Evolutionary conservation across 2,329 filamentous ascomycete genomes (phyloP).

Genomic region (Xylaria sp.): DNA sequence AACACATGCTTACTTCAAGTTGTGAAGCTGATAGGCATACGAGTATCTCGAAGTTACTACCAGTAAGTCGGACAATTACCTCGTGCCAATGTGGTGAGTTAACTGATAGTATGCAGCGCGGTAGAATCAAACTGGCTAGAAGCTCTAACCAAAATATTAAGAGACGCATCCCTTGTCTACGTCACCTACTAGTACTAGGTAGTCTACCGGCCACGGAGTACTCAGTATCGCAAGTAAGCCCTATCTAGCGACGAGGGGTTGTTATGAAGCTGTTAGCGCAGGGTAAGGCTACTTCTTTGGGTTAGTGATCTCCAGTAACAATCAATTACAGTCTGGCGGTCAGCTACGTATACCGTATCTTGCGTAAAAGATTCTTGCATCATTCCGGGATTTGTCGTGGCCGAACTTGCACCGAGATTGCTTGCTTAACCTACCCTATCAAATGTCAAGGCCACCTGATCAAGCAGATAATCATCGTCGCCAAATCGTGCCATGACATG

Average conservation of each 20-base stretch:
- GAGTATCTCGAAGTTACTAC: neutral
- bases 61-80: neutral
- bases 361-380: constrained; percentile 46
- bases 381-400: constrained; percentile 47
- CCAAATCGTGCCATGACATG: constrained; percentile 38
- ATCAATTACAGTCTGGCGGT: constrained; percentile 43
- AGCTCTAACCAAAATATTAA: neutral
- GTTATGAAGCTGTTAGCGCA: constrained; percentile 30
- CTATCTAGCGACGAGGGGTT: constrained; percentile 16
- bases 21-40: neutral
- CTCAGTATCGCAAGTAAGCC: neutral
- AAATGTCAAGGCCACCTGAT: constrained; percentile 38
- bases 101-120: no score
- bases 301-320: constrained; percentile 34
- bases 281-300: constrained; percentile 39
- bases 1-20: neutral
- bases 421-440: constrained; percentile 38
- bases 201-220: neutral
- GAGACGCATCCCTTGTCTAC: constrained; percentile 19
- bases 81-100: neutral
- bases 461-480: constrained; percentile 39
- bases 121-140: no score
- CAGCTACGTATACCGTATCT: constrained; percentile 29
- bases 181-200: neutral
- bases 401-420: constrained; percentile 50